Base-by-base conservation (phyloP, 73 alveolate genomes). In the Durusdinium trenchii region DNA sequence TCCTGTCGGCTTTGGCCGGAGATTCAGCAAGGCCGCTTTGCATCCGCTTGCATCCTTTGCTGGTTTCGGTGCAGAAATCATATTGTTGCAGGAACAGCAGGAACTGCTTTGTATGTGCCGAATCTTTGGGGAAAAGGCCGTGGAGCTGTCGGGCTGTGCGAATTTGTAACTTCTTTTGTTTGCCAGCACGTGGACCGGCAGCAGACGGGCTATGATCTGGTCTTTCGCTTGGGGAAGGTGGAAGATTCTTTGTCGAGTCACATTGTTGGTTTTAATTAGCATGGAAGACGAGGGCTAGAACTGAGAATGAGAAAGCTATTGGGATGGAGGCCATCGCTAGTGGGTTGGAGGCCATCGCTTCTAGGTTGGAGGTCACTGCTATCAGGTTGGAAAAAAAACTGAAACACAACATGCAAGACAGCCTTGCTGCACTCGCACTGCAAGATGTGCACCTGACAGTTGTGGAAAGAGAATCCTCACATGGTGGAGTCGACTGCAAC, bases 131-230 rank as follows among this genome's bases (percentile, higher is more conserved):
- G 98, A 91, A 54, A 64, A 71, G 89, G 87, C 87, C 60, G n/a
- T 45, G 73, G 36, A 7, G 1, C 46, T 20, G 42, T 20, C 36
- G 32, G 52, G 14, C 54, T 20, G 28, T 12, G 10, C 78, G 32
- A 16, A 16, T 16, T 46, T 43, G 14, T 42, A 6, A 2, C 32
- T 26, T n/a, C 42, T 48, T 38, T 42, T 35, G 32, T 20, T 7
- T 23, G 95, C 95, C 95, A 87, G 95, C 95, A 87, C 73, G 95
- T 91, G 71, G 98, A 91, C 87, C 86, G 98, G 76, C 89, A 91
- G 89, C 98, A 91, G 82, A 48, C 87, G 43, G 98, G 89, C 57
- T 69, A 91, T 38, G 87, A 91, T 38, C 85, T 91, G 75, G 98
- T 91, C 60, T 52, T 50, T 50, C 98, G 87, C 57, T 47, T 91